phyloP scores from a whole-genome alignment of 1,284 basidiomycete species.

The Ganoderma meredithae region DNA sequence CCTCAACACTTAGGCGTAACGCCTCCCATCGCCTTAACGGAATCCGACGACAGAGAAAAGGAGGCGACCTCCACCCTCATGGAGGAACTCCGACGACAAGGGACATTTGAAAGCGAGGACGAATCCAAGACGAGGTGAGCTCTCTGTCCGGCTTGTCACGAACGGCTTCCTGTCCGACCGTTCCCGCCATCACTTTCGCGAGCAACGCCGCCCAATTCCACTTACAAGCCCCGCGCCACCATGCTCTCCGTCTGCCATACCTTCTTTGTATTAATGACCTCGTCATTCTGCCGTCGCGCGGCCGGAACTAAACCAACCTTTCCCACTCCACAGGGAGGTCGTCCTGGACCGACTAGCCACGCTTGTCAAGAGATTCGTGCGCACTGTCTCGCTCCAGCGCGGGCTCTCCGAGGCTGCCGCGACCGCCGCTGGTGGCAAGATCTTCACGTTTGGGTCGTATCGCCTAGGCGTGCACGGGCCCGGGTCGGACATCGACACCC shows the following conservation, averaged over 20 bases:
- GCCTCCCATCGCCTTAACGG: constrained; percentile 85
- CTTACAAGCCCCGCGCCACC: not conserved
- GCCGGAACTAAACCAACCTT: constrained; percentile 4
- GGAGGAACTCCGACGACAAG: constrained; percentile 88
- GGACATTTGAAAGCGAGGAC: constrained; percentile 90
- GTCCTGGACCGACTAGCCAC: constrained; percentile 91
- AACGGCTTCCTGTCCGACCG: constrained; percentile 4
- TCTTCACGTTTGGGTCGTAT: constrained; percentile 99
- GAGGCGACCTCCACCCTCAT: constrained; percentile 85
- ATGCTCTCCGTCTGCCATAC: not conserved
- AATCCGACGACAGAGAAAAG: constrained; percentile 77
- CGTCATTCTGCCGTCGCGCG: not conserved
- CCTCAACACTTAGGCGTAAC: constrained; percentile 77
- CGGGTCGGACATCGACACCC: constrained; percentile 97
- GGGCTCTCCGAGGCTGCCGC: constrained; percentile 92
- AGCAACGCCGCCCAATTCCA: not conserved
- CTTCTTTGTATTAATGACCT: not conserved
- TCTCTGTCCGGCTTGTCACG: constrained; percentile 7
- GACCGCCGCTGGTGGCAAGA: constrained; percentile 92
- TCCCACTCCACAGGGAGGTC: constrained; percentile 72
- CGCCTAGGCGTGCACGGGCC: constrained; percentile 96
- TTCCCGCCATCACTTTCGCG: not conserved
- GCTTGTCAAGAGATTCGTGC: constrained; percentile 95
- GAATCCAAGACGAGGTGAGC: constrained; percentile 90
- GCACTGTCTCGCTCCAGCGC: constrained; percentile 77